These are phyloP conservation scores for Pichia kudriavzevii DNA, from an alignment of 1,139 yeast species.

Conservation along the genomic window DNA sequence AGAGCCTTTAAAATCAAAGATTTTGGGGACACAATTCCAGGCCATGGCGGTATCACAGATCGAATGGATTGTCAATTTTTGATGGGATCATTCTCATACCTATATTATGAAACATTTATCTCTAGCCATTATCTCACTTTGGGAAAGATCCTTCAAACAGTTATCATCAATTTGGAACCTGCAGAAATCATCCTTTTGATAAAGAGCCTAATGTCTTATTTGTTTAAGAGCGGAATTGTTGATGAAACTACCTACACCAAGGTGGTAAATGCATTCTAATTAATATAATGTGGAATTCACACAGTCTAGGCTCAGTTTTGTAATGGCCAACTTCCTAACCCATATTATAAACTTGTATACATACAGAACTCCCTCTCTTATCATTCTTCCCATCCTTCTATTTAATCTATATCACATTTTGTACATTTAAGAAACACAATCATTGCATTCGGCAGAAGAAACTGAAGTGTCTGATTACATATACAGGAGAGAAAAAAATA, in stretches of 20 bases:
- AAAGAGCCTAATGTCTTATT: constrained; percentile 52
- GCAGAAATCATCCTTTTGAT: constrained; percentile 62
- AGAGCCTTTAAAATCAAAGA: constrained; percentile 95
- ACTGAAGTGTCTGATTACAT: too few relatives aligned
- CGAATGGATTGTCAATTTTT: constrained; percentile 96
- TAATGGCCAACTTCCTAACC: too few relatives aligned
- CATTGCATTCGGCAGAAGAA: too few relatives aligned
- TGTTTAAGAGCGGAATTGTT: constrained; percentile 49
- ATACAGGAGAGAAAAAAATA: too few relatives aligned
- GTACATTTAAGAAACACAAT: too few relatives aligned
- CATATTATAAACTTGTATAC: too few relatives aligned
- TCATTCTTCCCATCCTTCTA: too few relatives aligned
- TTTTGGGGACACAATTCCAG: constrained; percentile 89
- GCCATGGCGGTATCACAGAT: constrained; percentile 98
- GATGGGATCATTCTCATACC: constrained; percentile 92
- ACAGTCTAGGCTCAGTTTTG: background rate
- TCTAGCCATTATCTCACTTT: constrained; percentile 65
- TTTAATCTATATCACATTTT: too few relatives aligned
- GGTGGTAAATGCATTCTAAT: constrained; percentile 16
- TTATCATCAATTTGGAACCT: constrained; percentile 61
- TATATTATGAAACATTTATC: constrained; percentile 88
- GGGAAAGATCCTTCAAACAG: constrained; percentile 66
- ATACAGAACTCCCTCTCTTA: too few relatives aligned
- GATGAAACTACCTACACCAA: constrained; percentile 29
- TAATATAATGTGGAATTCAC: background rate